phyloP scores from a whole-genome alignment of 164 flowering plant species.

The Litsea cubeba region DNA sequence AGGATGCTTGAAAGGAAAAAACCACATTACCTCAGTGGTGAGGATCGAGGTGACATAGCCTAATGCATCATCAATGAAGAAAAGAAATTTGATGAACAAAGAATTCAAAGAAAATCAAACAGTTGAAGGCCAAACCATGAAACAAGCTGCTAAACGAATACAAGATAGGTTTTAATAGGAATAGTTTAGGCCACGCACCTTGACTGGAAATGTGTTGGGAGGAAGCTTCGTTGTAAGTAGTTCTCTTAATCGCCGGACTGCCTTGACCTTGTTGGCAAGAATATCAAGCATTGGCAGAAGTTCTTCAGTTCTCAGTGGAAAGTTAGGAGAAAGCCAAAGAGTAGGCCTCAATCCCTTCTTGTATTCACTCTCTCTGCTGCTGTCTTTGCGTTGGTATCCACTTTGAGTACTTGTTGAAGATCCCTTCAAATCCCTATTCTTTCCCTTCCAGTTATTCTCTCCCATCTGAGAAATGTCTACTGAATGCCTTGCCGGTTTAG shows the following conservation, averaged over 20 bases:
- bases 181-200: conserved; percentile 39
- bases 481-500: conserved; percentile 69
- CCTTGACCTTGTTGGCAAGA: conserved; percentile 95
- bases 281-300: conserved; percentile 94
- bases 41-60: neutral
- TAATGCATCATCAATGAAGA: neutral
- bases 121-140: neutral
- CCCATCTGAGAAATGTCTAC: conserved; percentile 51
- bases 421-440: conserved; percentile 31
- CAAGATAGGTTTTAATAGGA: too few species aligned
- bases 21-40: neutral
- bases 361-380: conserved; percentile 70
- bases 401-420: conserved; percentile 41
- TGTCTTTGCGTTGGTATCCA: conserved; percentile 53
- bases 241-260: conserved; percentile 92
- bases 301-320: conserved; percentile 84
- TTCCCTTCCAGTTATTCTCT: conserved; percentile 52
- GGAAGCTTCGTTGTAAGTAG: conserved; percentile 94
- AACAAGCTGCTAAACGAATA: too few species aligned
- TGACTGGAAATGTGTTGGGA: conserved; percentile 89
- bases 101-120: neutral
- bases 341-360: conserved; percentile 94
- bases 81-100: neutral
- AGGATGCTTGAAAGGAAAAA: neutral
- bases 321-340: conserved; percentile 93